Percentiles rank a stretch among this genome's conserved stretches.
Evolutionary conservation across 2,329 filamentous ascomycete genomes (phyloP).

Genomic region (Hypoxylon sp.): DNA sequence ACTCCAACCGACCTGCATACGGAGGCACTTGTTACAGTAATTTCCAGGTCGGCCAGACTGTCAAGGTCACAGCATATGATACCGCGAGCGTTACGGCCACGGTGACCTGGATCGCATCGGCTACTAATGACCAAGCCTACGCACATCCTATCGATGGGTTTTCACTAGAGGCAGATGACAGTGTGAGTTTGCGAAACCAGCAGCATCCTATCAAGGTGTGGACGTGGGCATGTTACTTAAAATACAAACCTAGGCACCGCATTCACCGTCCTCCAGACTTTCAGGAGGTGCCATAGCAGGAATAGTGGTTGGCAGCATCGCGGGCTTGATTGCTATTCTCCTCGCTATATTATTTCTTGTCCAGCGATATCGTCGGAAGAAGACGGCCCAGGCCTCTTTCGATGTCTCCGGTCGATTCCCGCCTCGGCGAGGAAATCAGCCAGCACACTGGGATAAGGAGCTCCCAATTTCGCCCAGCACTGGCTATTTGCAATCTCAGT

Average conservation of each 20-base stretch:
- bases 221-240: constrained; percentile 6
- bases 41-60: constrained; percentile 33
- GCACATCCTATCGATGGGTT: constrained; percentile 45
- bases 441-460: constrained; percentile 25
- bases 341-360: constrained; percentile 27
- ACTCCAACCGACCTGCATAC: constrained; percentile 42
- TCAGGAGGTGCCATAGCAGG: constrained; percentile 37
- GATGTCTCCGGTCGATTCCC: not conserved
- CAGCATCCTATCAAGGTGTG: not conserved
- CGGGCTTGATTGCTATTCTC: constrained; percentile 20
- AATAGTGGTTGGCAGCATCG: constrained; percentile 29
- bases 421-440: constrained; percentile 16
- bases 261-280: constrained; percentile 8
- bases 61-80: constrained; percentile 39
- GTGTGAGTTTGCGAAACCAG: constrained; percentile 13
- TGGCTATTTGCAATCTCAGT: constrained; percentile 16
- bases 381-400: not conserved
- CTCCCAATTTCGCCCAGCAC: constrained; percentile 13
- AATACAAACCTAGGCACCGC: not conserved
- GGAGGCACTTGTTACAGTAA: constrained; percentile 45
- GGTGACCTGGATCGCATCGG: constrained; percentile 30
- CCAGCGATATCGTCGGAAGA: constrained; percentile 29
- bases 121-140: constrained; percentile 40
- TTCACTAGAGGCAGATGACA: constrained; percentile 3
- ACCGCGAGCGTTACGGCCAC: constrained; percentile 37